Evolutionary conservation across 192 early-diverging fungal species (phyloP), one percentile per base, ranked within the genome.

Genomic region (Backusella psychrophila): DNA sequence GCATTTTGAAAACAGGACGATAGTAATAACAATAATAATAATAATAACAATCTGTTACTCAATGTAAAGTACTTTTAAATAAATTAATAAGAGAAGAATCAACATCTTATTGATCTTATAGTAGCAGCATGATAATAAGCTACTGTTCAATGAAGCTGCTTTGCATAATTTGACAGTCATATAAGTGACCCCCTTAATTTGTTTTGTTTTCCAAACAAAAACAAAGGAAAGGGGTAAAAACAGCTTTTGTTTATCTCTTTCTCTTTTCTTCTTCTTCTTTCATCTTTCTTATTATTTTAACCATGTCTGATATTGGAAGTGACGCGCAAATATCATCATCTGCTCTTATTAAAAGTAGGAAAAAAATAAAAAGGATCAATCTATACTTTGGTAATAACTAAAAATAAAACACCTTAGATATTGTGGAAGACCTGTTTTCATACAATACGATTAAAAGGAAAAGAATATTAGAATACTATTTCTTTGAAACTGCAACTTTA

Each of bases 391-490:
- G 23, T 26, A 19, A 6, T 3, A 49, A 49, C 46, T 49, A 49
- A n/a, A 49, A 19, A 49, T 11, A 23, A 63, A 63, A 9, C 26
- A 14, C 29, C 26, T 11, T 29, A 83, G 82, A 70, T 52, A 82
- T 88, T 68, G 81, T 85, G 17, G 81, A 83, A 36, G 81, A 85
- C 29, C 49, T 88, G 41, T 83, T 85, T 53, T 85, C 79, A 33
- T 89, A 89, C 46, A 87, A 86, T 26, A 77, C 85, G 15, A 76
- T 81, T 17, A 81, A 80, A 78, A 80, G 87, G 71, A 89, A 87
- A 73, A 78, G 85, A 26, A 80, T 89, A 69, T 77, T 89, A 1
- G 86, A 87, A 26, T 85, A 85, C 23, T 89, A 85, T 56, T 89
- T 89, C 71, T 84, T 79, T 11, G 73, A 78, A 41, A 84, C 84